These are phyloP conservation scores for Biscogniauxia sp. DNA, from an alignment of 2,329 filamentous ascomycete genomes.

Conservation along the genomic window DNA sequence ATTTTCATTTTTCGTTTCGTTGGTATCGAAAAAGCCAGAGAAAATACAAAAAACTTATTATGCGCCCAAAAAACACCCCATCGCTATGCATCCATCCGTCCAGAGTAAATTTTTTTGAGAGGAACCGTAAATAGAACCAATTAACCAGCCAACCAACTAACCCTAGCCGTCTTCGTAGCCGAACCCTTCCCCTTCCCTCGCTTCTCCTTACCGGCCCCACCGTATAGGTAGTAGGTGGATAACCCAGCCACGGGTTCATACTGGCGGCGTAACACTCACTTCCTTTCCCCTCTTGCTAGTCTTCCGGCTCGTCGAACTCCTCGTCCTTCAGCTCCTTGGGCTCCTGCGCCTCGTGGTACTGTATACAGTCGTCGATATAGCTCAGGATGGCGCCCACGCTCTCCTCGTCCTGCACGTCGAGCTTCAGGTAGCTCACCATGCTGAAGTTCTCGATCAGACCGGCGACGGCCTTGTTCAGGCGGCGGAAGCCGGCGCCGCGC, in stretches of 20 bases:
- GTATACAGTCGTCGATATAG: conserved; percentile 51
- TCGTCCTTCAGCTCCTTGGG: conserved; percentile 34
- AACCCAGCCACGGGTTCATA: background rate
- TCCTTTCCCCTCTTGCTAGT: conserved; percentile 3
- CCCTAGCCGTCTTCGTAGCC: too few species aligned
- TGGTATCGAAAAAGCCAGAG: background rate
- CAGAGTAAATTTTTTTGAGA: background rate
- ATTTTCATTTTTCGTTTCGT: background rate
- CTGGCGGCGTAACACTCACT: background rate
- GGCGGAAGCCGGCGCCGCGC: conserved; percentile 77
- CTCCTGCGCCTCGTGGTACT: conserved; percentile 36
- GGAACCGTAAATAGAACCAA: background rate
- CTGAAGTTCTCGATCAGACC: conserved; percentile 94
- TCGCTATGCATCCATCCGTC: background rate
- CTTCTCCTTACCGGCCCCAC: too few species aligned
- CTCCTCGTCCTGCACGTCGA: conserved; percentile 88
- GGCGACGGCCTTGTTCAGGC: conserved; percentile 83
- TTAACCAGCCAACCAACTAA: too few species aligned
- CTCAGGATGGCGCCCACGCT: conserved; percentile 70
- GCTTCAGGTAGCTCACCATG: conserved; percentile 92
- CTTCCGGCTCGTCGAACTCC: conserved; percentile 27
- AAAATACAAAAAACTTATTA: background rate
- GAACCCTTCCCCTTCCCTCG: too few species aligned
- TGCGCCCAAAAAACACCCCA: background rate
- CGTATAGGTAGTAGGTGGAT: too few species aligned